Base-by-base conservation (phyloP, 176 grass and related monocot genomes). In the Aechmea fasciata region DNA sequence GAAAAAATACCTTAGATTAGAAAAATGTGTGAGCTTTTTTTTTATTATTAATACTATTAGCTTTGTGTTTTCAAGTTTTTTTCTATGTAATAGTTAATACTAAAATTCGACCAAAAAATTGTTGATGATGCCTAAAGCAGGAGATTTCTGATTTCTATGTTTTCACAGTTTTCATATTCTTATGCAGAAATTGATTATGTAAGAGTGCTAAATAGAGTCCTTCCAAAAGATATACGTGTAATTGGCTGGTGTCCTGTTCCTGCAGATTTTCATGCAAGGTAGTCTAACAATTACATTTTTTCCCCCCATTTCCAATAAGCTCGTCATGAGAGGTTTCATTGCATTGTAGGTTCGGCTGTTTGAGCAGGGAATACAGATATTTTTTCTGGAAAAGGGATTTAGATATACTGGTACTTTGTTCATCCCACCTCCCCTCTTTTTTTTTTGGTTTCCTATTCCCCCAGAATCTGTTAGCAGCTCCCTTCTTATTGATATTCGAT, bases 141-240 rank as follows among this genome's bases (percentile, higher is more conserved):
- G 17, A 78, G 28, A 3, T 0, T 73, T 69, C 14, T 78, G 10
- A 63, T 26, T 25, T 50, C 68, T n/a, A 71, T 29, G 9, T 79
- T 41, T 17, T 68, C 47, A 51, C 22, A 33, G 12, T 72, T 61
- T 72, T 47, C 8, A 64, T 48, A 10, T 71, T 67, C 65, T 52
- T 80, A 11, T 70, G 6, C 85, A 96, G 93, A 96, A 87, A 92
- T 96, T 49, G 89, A 92, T 87, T 92, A 92, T 85, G 89, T 90
- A 68, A 89, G 74, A 77, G 93, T 96, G 62, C 71, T 92, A 75
- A 96, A 96, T 64, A 92, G 77, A 90, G 83, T 87, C 48, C 86
- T 92, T 71, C 93, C 93, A 57, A 52, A 57, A 68, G 93, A 96
- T 90, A 92, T 96, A 83, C 76, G 88, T 57, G 89, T 96, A 59